A percentile compares a stretch with the other conserved stretches of the same genome.
Evolutionary conservation across 257 asterid genomes (phyloP).

Genomic region (Solanum medicagineum): DNA sequence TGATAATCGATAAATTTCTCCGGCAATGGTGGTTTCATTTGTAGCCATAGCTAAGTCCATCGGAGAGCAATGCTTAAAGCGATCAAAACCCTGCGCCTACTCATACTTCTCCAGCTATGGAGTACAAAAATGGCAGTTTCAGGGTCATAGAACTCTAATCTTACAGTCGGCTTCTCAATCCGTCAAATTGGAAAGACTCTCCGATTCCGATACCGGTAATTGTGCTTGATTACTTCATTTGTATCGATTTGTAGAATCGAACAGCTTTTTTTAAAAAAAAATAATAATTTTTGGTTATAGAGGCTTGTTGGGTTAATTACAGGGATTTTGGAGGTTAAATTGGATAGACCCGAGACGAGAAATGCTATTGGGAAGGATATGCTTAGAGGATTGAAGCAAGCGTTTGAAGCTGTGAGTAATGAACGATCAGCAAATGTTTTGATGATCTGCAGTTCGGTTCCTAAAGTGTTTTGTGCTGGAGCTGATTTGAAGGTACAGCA

Average conservation of each 20-base stretch:
- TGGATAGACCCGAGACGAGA: slow-evolving; percentile 71
- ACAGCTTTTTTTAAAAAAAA: background rate
- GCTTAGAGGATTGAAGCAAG: slow-evolving; percentile 51
- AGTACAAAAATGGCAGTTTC: slow-evolving; percentile 16
- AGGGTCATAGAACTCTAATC: slow-evolving; percentile 43
- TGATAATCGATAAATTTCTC: background rate
- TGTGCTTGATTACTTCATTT: background rate
- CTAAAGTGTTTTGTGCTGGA: slow-evolving; percentile 83
- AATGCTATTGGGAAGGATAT: slow-evolving; percentile 83
- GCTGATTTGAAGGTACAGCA: slow-evolving; percentile 83
- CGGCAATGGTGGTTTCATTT: slow-evolving; percentile 20
- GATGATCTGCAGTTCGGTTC: slow-evolving; percentile 78
- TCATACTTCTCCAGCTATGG: slow-evolving; percentile 7
- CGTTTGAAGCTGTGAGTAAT: slow-evolving; percentile 45
- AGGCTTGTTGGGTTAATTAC: background rate
- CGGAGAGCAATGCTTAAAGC: slow-evolving; percentile 16
- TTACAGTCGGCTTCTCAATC: slow-evolving; percentile 59
- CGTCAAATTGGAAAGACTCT: slow-evolving; percentile 48
- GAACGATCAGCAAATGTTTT: slow-evolving; percentile 51
- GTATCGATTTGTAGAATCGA: background rate
- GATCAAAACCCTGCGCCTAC: slow-evolving; percentile 6
- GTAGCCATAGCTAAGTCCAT: slow-evolving; percentile 25
- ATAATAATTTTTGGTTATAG: too few species aligned
- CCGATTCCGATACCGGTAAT: slow-evolving; percentile 63
- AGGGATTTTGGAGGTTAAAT: slow-evolving; percentile 76